Base-by-base conservation (phyloP, 257 asterid species). In the Leptodermis oblonga region DNA sequence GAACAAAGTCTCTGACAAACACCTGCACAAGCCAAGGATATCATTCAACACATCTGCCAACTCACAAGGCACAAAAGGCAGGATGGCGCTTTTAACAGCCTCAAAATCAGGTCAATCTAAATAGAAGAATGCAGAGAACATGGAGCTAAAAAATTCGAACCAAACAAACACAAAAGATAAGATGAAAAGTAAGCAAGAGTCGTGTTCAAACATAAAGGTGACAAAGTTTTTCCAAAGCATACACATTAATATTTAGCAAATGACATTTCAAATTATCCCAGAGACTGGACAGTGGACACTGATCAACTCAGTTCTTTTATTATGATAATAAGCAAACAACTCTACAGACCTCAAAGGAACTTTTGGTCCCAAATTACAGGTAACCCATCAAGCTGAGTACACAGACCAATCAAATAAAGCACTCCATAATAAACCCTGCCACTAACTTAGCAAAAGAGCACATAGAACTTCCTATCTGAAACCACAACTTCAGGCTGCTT, bases 1-100 rank as follows among this genome's bases (percentile, higher is more conserved):
- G 94, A 59, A 87, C 85, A 70, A 87, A 87, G 71, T 87, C 94
- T 79, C 94, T 83, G 64, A 87, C 91, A 77, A 87, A 87, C 77
- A 87, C 94, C 94, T 87, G 59, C 48, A 77, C 26, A 53, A 26
- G 45, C 56, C 37, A 77, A 68, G 51, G 18, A 41, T 42, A 37
- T 70, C 71, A 84, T 51, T 53, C 34, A 25, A 23, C 59, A 31
- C 53, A 63, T 65, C 59, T 34, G 20, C 26, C n/a, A 67, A 23
- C 36, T 30, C 37, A 62, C 48, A 22, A 62, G 75, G 37, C 42
- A 39, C 23, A 33, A 52, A 49, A 49, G 13, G 42, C 59, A 28
- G 7, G 0, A 8, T 30, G 49, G 18, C n/a, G n/a, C 62, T 36
- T 9, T 1, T 11, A 33, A 33, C 3, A 34, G 60, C 33, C 26